A percentile compares a stretch with the other conserved stretches of the same genome.
Conservation (phyloP, 495 filamentous ascomycete genomes). For the Cudoniella acicularis region DNA sequence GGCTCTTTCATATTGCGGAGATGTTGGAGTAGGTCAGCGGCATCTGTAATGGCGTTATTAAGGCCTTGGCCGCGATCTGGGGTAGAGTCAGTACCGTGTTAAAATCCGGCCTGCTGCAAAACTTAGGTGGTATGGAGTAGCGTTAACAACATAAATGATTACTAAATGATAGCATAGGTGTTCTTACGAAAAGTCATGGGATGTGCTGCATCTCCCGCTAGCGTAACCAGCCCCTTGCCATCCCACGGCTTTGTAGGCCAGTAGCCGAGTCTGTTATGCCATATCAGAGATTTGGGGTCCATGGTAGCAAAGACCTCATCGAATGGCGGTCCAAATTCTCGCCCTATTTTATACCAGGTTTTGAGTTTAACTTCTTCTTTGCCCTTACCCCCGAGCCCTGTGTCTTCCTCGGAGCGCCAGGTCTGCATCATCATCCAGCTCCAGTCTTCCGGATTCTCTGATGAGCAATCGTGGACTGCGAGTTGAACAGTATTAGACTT, state of each 20-base stretch:
- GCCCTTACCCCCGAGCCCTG: constrained; percentile 9
- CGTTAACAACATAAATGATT: too few relatives aligned
- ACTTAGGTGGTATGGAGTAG: too few relatives aligned
- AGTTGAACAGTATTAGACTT: not conserved
- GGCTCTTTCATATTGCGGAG: constrained; percentile 25
- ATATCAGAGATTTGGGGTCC: constrained; percentile 14
- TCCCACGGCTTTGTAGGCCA: constrained; percentile 36
- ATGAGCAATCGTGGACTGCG: too few relatives aligned
- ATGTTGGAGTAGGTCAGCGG: constrained; percentile 28
- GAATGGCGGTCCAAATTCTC: constrained; percentile 20
- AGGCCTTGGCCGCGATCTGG: constrained; percentile 45
- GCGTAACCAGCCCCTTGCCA: constrained; percentile 39
- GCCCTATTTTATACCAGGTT: constrained; percentile 6
- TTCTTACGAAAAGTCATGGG: constrained; percentile 54
- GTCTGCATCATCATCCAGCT: constrained; percentile 22
- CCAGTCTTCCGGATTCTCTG: constrained; percentile 23
- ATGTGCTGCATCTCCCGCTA: constrained; percentile 55
- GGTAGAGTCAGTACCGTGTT: not conserved
- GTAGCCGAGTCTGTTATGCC: constrained; percentile 21
- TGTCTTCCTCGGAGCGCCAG: constrained; percentile 17
- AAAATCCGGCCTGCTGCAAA: too few relatives aligned
- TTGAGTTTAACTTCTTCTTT: constrained; percentile 8
- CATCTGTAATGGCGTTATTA: constrained; percentile 45
- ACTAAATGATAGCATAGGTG: constrained; percentile 13
- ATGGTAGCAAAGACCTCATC: constrained; percentile 20